Base-by-base conservation (phyloP, 257 asterid species). In the Handroanthus guayacan region DNA sequence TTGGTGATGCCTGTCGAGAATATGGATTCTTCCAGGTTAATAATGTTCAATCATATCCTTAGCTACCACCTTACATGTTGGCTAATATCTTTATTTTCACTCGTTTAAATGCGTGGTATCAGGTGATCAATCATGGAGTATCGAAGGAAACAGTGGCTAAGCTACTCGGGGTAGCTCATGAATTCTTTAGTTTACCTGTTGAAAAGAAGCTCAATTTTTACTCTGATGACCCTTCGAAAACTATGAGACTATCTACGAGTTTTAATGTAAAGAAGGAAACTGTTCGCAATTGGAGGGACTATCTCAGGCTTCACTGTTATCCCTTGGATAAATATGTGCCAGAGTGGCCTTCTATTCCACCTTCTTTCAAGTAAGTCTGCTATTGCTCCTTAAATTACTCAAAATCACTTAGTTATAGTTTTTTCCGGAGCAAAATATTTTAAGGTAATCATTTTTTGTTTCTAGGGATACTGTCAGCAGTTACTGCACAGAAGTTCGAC, bases 151-250 rank as follows among this genome's bases (percentile, higher is more conserved):
- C 64, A 57, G 77, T 77, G 57, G 83, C 78, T 41, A 71, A 55
- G 71, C 80, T 86, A 67, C 64, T 80, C 14, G 57, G 16, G 12
- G 86, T 80, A 73, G 87, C 84, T 64, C 87, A 84, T 68, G 90
- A 84, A 13, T 88, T 88, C 82, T 88, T 88, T 43, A 64, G 61
- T n/a, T 75, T 86, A 44, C 77, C 90, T 0, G 79, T 86, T 72
- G 92, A 88, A 69, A 90, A 88, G 86, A 88, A 88, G 82, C 78
- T 86, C 89, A 88, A 88, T 45, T 45, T 86, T 51, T 88, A 88
- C 80, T 88, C 92, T 0, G 92, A 88, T 36, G 92, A 88, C 36
- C 87, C 92, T 9, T 34, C 90, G n/a, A 88, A 88, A 41, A 84
- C 90, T 16, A 79, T 78, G 81, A 69, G 92, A 47, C 75, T 88